These are phyloP conservation scores for Candida nemodendra DNA, from an alignment of 805 yeast species.

Conservation along the genomic window DNA sequence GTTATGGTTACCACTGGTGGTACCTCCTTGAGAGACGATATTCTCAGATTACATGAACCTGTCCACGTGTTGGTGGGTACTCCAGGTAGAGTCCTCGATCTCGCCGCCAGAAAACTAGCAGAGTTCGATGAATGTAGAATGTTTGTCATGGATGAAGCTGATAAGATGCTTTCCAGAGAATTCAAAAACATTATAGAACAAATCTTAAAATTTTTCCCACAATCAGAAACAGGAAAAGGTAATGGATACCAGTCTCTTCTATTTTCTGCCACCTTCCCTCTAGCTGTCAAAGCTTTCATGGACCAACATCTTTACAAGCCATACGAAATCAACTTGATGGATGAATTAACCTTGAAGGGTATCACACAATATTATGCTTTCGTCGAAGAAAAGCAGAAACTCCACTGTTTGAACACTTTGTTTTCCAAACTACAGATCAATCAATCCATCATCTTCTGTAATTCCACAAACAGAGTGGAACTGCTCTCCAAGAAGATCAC, in stretches of 20 bases:
- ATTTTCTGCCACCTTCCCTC: constrained; percentile 95
- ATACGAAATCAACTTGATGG: constrained; percentile 95
- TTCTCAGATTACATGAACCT: constrained; percentile 85
- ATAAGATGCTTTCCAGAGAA: constrained; percentile 90
- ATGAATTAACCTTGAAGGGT: constrained; percentile 93
- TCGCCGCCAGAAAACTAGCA: constrained; percentile 84
- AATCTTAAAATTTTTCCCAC: constrained; percentile 77
- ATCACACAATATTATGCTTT: constrained; percentile 98
- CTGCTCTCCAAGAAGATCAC: constrained; percentile 93
- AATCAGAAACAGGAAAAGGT: constrained; percentile 31
- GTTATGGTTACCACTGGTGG: constrained; percentile 99
- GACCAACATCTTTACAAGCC: constrained; percentile 87
- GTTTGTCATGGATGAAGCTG: constrained; percentile 98
- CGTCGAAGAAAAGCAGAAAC: constrained; percentile 93
- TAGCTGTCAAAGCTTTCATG: constrained; percentile 90
- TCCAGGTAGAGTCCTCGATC: constrained; percentile 94
- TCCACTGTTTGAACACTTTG: constrained; percentile 92
- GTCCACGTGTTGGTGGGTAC: constrained; percentile 96
- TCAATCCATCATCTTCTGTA: constrained; percentile 96
- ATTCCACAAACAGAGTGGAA: constrained; percentile 95
- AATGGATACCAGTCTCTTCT: constrained; percentile 76
- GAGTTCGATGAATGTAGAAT: constrained; percentile 83
- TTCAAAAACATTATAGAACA: constrained; percentile 86
- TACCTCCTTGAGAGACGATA: constrained; percentile 90
- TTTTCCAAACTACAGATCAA: constrained; percentile 93